phyloP scores from a whole-genome alignment of 176 grass and related monocot species.

The Cenchrus purpureus region DNA sequence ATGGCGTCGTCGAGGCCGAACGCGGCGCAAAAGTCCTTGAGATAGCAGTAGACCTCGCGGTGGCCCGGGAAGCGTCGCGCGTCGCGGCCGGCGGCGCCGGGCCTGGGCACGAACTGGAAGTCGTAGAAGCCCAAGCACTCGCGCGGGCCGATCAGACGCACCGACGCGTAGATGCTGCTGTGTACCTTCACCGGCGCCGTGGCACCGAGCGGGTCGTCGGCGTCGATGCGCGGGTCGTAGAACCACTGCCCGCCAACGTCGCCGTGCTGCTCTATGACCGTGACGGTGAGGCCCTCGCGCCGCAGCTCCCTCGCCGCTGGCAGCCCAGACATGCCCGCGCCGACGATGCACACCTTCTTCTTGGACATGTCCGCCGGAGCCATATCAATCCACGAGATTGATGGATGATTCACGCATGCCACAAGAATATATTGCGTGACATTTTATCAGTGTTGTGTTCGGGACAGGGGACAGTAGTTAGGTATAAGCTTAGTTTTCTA shows the following conservation, averaged over 20 bases:
- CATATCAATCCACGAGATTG: too few relatives aligned
- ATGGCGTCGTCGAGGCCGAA: background rate
- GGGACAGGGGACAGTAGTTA: too few relatives aligned
- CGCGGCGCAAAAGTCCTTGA: background rate
- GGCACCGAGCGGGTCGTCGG: background rate
- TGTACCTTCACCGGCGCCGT: conserved; percentile 6
- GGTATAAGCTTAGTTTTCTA: too few relatives aligned
- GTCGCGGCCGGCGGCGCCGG: background rate
- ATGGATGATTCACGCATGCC: too few relatives aligned
- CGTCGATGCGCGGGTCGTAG: conserved; percentile 1
- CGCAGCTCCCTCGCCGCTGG: conserved; percentile 42
- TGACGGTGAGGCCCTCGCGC: conserved; percentile 35
- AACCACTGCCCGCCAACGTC: background rate
- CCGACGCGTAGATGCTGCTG: conserved; percentile 39
- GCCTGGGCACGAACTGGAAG: conserved; percentile 9
- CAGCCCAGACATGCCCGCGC: conserved; percentile 39
- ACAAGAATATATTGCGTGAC: too few relatives aligned
- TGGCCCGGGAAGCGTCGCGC: background rate
- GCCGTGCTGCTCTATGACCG: conserved; percentile 16
- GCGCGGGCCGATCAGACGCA: background rate
- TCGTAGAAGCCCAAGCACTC: conserved; percentile 16
- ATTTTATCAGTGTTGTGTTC: too few relatives aligned
- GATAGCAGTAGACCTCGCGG: conserved; percentile 2
- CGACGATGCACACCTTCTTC: conserved; percentile 44
- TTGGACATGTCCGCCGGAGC: background rate